These are phyloP conservation scores for Tinospora cordifolia DNA, from an alignment of 164 flowering plant species.

Conservation along the genomic window DNA sequence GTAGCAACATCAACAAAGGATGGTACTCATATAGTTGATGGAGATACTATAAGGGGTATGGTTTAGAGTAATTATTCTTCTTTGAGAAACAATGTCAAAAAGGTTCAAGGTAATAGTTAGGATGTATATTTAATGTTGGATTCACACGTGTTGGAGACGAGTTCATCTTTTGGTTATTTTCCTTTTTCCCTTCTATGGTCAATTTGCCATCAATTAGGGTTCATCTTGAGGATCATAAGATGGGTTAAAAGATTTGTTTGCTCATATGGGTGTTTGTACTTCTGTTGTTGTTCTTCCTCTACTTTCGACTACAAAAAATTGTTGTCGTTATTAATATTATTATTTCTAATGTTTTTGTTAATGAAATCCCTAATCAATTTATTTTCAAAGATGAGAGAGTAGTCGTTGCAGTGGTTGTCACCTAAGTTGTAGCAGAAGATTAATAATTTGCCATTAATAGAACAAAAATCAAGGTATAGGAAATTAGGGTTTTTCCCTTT, in stretches of 20 bases:
- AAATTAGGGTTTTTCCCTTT: background rate
- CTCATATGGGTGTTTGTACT: constrained; percentile 26
- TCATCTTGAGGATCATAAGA: constrained; percentile 40
- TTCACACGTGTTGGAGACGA: constrained; percentile 76
- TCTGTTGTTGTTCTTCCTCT: constrained; percentile 37
- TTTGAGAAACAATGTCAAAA: constrained; percentile 18
- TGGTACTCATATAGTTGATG: background rate
- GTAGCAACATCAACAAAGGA: no score
- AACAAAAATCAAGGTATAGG: constrained; percentile 33
- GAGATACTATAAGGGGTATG: background rate
- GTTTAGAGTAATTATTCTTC: background rate
- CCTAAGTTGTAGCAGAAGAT: constrained; percentile 36
- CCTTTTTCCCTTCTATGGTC: constrained; percentile 61
- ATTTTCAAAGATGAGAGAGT: constrained; percentile 69
- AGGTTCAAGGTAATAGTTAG: constrained; percentile 25
- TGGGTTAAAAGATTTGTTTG: no score
- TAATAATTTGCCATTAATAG: constrained; percentile 34
- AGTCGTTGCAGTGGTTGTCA: constrained; percentile 23
- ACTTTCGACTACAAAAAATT: constrained; percentile 18
- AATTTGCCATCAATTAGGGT: constrained; percentile 70
- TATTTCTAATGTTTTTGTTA: constrained; percentile 16
- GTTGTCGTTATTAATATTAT: constrained; percentile 9
- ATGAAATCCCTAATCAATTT: constrained; percentile 42
- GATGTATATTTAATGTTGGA: constrained; percentile 64
- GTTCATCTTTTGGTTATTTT: constrained; percentile 65